phyloP scores from a whole-genome alignment of 2,329 filamentous ascomycete genomes.

The Ophiostoma sp. region DNA sequence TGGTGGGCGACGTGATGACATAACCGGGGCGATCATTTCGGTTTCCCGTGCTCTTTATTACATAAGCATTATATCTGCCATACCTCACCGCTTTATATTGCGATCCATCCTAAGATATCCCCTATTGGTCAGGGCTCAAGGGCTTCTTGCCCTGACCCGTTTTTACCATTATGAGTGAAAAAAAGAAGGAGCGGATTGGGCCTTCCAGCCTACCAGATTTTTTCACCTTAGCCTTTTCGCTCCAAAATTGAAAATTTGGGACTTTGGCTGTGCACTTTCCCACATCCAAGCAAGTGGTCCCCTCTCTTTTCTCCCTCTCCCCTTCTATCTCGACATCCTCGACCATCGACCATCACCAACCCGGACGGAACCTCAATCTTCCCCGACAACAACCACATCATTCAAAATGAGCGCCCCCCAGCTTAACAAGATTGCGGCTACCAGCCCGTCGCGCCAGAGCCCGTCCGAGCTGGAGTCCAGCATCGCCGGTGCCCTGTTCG shows the following conservation, averaged over 20 bases:
- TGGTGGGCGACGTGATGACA: not conserved
- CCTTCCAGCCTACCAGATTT: constrained; percentile 12
- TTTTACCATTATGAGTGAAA: constrained; percentile 1
- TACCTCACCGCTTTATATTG: not conserved
- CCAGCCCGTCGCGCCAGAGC: constrained; percentile 92
- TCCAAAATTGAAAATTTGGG: constrained; percentile 14
- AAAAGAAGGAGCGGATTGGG: constrained; percentile 13
- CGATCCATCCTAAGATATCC: not conserved
- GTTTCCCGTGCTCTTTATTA: too few species aligned
- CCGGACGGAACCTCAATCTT: constrained; percentile 1
- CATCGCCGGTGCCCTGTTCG: constrained; percentile 95
- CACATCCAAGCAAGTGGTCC: constrained; percentile 1
- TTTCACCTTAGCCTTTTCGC: constrained; percentile 18
- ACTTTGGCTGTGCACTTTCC: not conserved
- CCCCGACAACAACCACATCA: constrained; percentile 17
- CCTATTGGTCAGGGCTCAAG: not conserved
- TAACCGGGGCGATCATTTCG: not conserved
- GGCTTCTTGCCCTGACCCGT: constrained; percentile 5
- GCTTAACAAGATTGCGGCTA: constrained; percentile 95
- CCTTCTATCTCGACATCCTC: constrained; percentile 7
- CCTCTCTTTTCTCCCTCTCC: constrained; percentile 6
- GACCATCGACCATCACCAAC: constrained; percentile 5
- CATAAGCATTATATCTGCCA: not conserved
- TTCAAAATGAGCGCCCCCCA: constrained; percentile 56
- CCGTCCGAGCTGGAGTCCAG: constrained; percentile 95